Evolutionary conservation across 495 filamentous ascomycete species (phyloP).

Genomic region (Xylaria telfairii): DNA sequence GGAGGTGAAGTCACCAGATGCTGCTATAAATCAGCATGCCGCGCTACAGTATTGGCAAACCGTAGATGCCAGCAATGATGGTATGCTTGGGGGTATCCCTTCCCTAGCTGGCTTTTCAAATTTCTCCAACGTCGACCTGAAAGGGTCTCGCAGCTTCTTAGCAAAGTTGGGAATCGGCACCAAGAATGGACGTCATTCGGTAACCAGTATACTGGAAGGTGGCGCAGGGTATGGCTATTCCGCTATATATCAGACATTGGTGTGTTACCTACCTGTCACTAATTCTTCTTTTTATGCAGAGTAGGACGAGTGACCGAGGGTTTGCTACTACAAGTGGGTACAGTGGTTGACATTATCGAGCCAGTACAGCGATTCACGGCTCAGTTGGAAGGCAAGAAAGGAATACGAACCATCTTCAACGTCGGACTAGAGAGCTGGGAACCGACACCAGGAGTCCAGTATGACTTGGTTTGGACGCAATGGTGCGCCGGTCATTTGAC

Average conservation of each 20-base stretch:
- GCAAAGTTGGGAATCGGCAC: not conserved
- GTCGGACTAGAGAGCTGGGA: not conserved
- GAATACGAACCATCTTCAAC: constrained; percentile 2
- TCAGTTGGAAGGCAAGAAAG: not conserved
- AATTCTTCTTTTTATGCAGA: not conserved
- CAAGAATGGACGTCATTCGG: not conserved
- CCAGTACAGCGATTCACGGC: not conserved
- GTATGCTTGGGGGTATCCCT: not conserved
- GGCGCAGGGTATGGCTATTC: not conserved
- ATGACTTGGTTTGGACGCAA: not conserved
- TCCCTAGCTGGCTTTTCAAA: not conserved
- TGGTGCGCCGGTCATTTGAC: not conserved
- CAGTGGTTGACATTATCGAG: not conserved
- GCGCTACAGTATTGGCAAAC: not conserved
- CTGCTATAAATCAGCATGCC: not conserved
- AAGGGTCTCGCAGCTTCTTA: constrained; percentile 2
- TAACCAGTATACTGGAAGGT: not conserved
- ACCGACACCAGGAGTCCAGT: not conserved
- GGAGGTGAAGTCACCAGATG: not conserved
- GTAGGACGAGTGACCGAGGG: not conserved
- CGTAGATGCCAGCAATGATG: not conserved
- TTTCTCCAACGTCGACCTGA: not conserved
- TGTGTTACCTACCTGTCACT: not conserved
- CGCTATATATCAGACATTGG: too few species aligned
- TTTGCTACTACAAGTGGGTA: not conserved